Evolutionary conservation across 2,329 filamentous ascomycete species (phyloP).

Genomic region (Nothomitra cinnamomea): DNA sequence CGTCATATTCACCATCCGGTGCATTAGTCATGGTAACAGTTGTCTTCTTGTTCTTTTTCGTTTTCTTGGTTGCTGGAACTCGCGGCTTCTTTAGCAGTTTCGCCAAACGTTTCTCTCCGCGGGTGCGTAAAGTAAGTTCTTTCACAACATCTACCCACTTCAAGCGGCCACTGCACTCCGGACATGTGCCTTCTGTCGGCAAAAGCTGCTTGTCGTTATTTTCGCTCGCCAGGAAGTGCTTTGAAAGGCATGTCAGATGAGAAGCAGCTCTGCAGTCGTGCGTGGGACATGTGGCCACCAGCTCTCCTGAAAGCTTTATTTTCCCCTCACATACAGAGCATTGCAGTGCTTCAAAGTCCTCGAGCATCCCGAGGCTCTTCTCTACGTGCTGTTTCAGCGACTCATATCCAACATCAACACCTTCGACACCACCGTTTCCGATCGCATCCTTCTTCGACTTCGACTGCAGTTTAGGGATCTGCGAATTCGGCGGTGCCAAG

Average conservation of each 20-base stretch:
- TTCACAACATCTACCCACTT: constrained; percentile 67
- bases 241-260: constrained; percentile 40
- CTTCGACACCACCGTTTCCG: constrained; percentile 16
- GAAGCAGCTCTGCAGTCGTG: constrained; percentile 28
- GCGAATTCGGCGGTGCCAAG: background rate
- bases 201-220: constrained; percentile 32
- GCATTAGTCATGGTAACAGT: constrained; percentile 6
- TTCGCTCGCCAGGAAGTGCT: constrained; percentile 29
- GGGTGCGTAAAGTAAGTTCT: constrained; percentile 57
- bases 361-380: constrained; percentile 30
- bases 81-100: constrained; percentile 41
- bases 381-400: constrained; percentile 31
- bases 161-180: constrained; percentile 43
- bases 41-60: constrained; percentile 15
- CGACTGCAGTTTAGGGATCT: background rate
- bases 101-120: constrained; percentile 53
- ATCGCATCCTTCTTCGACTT: constrained; percentile 6
- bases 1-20: background rate
- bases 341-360: constrained; percentile 17
- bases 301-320: constrained; percentile 22
- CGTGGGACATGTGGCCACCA: constrained; percentile 34
- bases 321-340: constrained; percentile 33
- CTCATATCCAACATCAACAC: constrained; percentile 36
- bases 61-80: constrained; percentile 19
- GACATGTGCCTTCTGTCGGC: constrained; percentile 54